Percentiles rank a stretch among this genome's conserved stretches.
Conservation (phyloP, 768 basidiomycete genomes). For the Psilocybe subaeruginosa region DNA sequence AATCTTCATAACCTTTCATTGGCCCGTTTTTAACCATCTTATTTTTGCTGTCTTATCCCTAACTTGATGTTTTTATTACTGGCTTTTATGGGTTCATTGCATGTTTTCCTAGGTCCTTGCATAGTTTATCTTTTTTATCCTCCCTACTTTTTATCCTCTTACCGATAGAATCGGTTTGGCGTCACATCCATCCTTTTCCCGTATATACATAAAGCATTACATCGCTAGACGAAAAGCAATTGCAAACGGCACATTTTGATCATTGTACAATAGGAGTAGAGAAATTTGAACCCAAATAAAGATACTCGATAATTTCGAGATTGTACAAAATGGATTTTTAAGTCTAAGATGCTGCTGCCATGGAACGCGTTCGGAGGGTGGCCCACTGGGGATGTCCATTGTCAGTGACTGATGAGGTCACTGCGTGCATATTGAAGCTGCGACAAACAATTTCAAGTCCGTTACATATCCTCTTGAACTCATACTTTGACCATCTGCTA, state of each 20-base stretch:
- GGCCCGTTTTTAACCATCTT: slow-evolving; percentile 16
- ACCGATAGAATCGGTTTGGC: slow-evolving; percentile 21
- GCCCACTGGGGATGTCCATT: neutral
- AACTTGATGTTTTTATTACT: slow-evolving; percentile 25
- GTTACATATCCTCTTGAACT: neutral
- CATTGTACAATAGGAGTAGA: slow-evolving; percentile 10
- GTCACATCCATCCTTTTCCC: slow-evolving; percentile 4
- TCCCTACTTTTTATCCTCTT: slow-evolving; percentile 1
- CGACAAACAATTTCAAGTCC: neutral
- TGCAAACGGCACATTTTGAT: slow-evolving; percentile 14
- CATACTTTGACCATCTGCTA: slow-evolving; percentile 1
- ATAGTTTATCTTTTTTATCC: slow-evolving; percentile 1
- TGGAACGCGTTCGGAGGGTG: neutral
- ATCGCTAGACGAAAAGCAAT: slow-evolving; percentile 21
- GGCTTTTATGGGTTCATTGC: slow-evolving; percentile 12
- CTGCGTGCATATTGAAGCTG: neutral
- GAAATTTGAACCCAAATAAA: slow-evolving; percentile 7
- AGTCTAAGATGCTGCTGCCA: neutral
- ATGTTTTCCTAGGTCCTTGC: slow-evolving; percentile 13
- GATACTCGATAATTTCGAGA: slow-evolving; percentile 11
- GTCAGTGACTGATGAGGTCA: neutral
- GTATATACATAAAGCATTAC: neutral
- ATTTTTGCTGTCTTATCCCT: slow-evolving; percentile 20
- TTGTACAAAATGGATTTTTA: neutral
- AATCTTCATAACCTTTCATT: slow-evolving; percentile 14